Evolutionary conservation across 805 yeast species (phyloP).

Genomic region (Saturnispora zaruensis): DNA sequence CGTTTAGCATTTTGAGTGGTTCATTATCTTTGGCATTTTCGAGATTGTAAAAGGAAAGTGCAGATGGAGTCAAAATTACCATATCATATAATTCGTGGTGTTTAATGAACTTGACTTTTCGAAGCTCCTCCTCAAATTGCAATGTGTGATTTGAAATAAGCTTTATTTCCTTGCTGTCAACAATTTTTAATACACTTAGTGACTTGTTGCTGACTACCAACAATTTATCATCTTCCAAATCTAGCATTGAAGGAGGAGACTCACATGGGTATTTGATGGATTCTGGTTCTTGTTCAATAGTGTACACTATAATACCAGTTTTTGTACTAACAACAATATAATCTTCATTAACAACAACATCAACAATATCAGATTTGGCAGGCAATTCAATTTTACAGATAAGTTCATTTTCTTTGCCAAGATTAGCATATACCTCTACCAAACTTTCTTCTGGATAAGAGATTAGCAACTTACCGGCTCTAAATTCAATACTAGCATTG

Average conservation of each 20-base stretch:
- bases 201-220: conserved; percentile 15
- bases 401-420: conserved; percentile 5
- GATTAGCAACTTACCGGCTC: conserved; percentile 12
- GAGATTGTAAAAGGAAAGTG: conserved; percentile 17
- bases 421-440: conserved; percentile 18
- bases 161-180: conserved; percentile 9
- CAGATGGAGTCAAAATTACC: conserved; percentile 19
- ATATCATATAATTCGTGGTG: conserved; percentile 14
- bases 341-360: conserved; percentile 14
- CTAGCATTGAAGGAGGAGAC: conserved; percentile 1
- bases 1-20: conserved; percentile 6
- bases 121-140: conserved; percentile 12
- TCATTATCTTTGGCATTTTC: not conserved
- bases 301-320: conserved; percentile 13
- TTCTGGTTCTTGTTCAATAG: not conserved
- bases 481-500: conserved; percentile 11
- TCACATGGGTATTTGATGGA: not conserved
- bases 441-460: conserved; percentile 16
- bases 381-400: conserved; percentile 6
- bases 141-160: conserved; percentile 13
- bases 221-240: conserved; percentile 14
- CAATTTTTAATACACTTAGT: conserved; percentile 17
- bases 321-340: conserved; percentile 14
- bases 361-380: conserved; percentile 9
- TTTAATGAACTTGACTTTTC: conserved; percentile 16